A percentile compares a stretch with the other conserved stretches of the same genome.
phyloP scores from a whole-genome alignment of 2,329 filamentous ascomycete species.

The Ceratocystis huliohia region DNA sequence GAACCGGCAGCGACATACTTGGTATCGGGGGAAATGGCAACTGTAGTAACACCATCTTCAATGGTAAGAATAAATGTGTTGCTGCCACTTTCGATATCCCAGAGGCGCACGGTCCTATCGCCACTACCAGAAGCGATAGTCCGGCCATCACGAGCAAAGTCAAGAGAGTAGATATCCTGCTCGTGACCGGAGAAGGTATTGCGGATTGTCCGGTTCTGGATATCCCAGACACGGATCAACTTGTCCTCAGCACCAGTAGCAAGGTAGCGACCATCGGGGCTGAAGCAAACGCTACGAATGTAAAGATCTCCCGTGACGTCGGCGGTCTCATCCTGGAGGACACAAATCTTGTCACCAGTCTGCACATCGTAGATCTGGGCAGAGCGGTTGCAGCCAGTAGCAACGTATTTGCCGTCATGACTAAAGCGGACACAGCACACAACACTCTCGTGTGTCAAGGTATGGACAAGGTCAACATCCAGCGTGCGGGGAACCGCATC shows the following conservation, averaged over 20 bases:
- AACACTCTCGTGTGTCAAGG: constrained; percentile 83
- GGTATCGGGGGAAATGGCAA: constrained; percentile 91
- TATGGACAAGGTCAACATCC: constrained; percentile 90
- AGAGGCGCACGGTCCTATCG: constrained; percentile 85
- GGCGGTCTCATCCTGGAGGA: constrained; percentile 77
- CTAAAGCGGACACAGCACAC: constrained; percentile 98
- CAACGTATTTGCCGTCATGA: constrained; percentile 85
- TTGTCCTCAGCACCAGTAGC: constrained; percentile 97
- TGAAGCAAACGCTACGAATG: constrained; percentile 97
- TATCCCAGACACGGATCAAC: constrained; percentile 95
- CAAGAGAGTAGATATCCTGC: constrained; percentile 94
- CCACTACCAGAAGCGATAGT: constrained; percentile 93
- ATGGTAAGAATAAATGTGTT: constrained; percentile 80
- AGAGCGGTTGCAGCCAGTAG: constrained; percentile 94
- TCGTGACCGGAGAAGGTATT: constrained; percentile 94
- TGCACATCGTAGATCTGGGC: constrained; percentile 97
- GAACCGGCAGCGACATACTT: constrained; percentile 90
- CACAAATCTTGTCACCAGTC: constrained; percentile 74
- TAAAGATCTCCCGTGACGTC: constrained; percentile 87
- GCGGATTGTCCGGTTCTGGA: constrained; percentile 66
- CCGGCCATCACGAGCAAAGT: constrained; percentile 85
- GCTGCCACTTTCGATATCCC: constrained; percentile 79
- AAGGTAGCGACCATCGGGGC: constrained; percentile 83
- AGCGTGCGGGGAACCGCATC: constrained; percentile 76
- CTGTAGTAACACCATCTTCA: constrained; percentile 93